Base-by-base conservation (phyloP, 495 filamentous ascomycete genomes). In the Penicillium canescens region DNA sequence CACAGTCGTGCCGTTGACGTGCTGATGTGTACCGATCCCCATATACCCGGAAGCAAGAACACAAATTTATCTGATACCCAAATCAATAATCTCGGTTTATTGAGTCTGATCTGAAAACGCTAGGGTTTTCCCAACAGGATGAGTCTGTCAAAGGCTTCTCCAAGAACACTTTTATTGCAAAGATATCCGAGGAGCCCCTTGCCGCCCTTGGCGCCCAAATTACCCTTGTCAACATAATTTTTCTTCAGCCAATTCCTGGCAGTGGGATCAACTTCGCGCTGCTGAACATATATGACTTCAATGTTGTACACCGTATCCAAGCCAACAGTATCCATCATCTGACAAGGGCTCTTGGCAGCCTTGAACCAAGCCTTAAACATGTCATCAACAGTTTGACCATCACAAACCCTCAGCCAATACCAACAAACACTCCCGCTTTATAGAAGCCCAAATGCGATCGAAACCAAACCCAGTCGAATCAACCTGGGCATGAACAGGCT, bases 401-500 rank as follows among this genome's bases (percentile, higher is more conserved):
- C 62, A 5, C 66, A 78, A 70, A 0, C 74, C 77, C 34, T 82
- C 77, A 8, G 71, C 60, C 18, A 82, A 46, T 1, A 79, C 68
- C 36, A 67, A 60, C 45, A 82, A 42, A 18, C 60, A 62, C 50
- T 82, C 79, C 12, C 78, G 63, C 62, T 82, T 80, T 54, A 79
- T 72, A 6, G 72, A 72, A 0, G 74, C 79, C 75, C 78, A 81
- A 21, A 82, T 65, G 0, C 79, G 75, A 56, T 79, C 78, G 54
- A 77, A 75, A 11, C 79, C 74, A 55, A 81, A 68, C 1, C 79
- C 79, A 1, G 72, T 78, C 8, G 70, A 76, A 31, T 81, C 76
- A 43, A 64, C 63, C 43, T 57, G 59, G 6, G 75, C 76, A 24
- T 70, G 57, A 36, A 77, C 67, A n/a, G 79, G 78, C 31, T 31